Conservation (phyloP, 1,284 basidiomycete genomes). For the Tylopilus sp. region DNA sequence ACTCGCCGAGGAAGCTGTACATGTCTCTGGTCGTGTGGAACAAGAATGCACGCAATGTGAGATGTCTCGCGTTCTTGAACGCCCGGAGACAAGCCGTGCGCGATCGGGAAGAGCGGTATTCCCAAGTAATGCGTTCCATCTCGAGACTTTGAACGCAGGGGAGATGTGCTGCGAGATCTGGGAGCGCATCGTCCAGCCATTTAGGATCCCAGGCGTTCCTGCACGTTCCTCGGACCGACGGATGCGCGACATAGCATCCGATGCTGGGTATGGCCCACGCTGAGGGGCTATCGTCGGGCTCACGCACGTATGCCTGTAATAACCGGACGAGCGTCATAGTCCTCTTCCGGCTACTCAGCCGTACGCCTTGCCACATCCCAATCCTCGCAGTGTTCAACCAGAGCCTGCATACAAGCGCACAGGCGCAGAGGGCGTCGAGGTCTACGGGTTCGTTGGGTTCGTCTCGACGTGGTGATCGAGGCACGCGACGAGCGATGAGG, state of each 20-base stretch:
- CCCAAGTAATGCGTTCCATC: slow-evolving; percentile 33
- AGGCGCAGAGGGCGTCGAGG: slow-evolving; percentile 18
- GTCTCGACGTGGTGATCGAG: slow-evolving; percentile 6
- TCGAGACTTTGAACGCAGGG: slow-evolving; percentile 22
- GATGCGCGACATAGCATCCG: slow-evolving; percentile 21
- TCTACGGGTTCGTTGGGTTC: slow-evolving; percentile 23
- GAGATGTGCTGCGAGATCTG: slow-evolving; percentile 21
- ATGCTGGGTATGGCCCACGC: slow-evolving; percentile 20
- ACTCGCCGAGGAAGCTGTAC: slow-evolving; percentile 29
- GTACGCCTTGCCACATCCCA: slow-evolving; percentile 29
- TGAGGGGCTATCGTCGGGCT: neutral
- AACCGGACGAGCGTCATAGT: slow-evolving; percentile 21
- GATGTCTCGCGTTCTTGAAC: slow-evolving; percentile 22
- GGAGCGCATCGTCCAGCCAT: slow-evolving; percentile 31
- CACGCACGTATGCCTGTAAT: slow-evolving; percentile 16
- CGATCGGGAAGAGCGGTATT: slow-evolving; percentile 29
- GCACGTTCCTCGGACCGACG: slow-evolving; percentile 32
- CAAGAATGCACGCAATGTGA: slow-evolving; percentile 26
- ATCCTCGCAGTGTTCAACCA: slow-evolving; percentile 32
- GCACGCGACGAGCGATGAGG: slow-evolving; percentile 16
- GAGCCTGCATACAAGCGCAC: slow-evolving; percentile 33
- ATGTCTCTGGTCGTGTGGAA: slow-evolving; percentile 29
- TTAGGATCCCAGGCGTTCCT: slow-evolving; percentile 33
- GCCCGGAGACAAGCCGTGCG: slow-evolving; percentile 25
- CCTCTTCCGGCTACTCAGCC: slow-evolving; percentile 18